Evolutionary conservation across 2,329 filamentous ascomycete genomes (phyloP).

Genomic region (Trichoderma endophyticum): DNA sequence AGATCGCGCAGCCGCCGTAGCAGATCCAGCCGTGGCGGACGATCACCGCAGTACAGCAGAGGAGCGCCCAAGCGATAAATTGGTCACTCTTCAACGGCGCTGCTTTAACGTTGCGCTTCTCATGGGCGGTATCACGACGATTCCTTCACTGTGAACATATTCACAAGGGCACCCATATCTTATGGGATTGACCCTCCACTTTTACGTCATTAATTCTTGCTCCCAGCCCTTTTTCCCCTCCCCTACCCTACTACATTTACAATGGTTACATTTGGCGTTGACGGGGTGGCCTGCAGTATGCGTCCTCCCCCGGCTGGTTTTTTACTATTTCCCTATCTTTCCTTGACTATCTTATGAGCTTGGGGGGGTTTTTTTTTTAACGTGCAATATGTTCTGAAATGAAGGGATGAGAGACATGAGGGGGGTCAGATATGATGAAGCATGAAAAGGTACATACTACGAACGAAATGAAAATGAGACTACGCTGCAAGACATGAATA

Average conservation of each 20-base stretch:
- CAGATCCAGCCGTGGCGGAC: slow-evolving; percentile 31
- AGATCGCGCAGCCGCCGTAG: slow-evolving; percentile 37
- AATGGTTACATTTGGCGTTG: slow-evolving; percentile 14
- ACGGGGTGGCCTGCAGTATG: not conserved
- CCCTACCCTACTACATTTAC: not conserved
- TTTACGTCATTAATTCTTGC: not conserved
- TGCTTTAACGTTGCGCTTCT: not conserved
- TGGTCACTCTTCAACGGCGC: not conserved
- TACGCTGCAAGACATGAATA: not conserved
- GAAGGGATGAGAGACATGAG: slow-evolving; percentile 4
- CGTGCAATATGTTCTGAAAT: slow-evolving; percentile 1
- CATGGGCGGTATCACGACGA: not conserved
- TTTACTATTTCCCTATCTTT: not conserved
- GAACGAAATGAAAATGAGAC: slow-evolving; percentile 6
- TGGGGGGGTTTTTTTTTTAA: not conserved
- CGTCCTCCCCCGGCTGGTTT: not conserved
- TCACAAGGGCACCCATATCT: not conserved
- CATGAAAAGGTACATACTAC: slow-evolving; percentile 17
- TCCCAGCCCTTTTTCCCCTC: not conserved
- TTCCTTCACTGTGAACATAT: slow-evolving; percentile 10
- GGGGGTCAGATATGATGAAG: not conserved
- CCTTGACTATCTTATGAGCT: not conserved
- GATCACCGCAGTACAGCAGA: slow-evolving; percentile 35
- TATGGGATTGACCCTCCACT: not conserved
- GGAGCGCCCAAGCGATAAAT: slow-evolving; percentile 24